These are phyloP conservation scores for Stephania cephalantha DNA, from an alignment of 164 flowering plant species.

Conservation along the genomic window DNA sequence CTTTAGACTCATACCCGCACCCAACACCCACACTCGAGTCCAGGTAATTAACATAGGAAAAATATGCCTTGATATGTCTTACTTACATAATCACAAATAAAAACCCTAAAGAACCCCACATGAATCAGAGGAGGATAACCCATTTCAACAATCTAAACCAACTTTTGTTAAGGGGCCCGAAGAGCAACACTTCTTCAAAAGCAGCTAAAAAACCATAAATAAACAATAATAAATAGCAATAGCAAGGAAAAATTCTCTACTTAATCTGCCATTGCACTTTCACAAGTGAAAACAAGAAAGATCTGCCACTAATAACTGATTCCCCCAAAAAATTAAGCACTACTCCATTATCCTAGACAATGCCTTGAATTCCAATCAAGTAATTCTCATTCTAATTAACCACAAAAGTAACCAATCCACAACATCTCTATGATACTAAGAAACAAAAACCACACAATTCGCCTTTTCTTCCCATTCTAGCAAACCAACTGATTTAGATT, in stretches of 20 bases:
- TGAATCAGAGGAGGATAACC: neutral
- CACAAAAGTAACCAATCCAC: neutral
- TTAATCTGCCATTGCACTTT: neutral
- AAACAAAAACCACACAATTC: neutral
- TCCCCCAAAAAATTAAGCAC: neutral
- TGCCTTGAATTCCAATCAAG: neutral
- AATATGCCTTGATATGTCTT: too few relatives aligned
- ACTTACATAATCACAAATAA: neutral
- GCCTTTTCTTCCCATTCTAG: neutral
- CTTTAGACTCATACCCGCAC: too few relatives aligned
- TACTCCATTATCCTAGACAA: neutral
- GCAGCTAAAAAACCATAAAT: neutral
- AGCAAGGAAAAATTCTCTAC: neutral
- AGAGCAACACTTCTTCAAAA: neutral
- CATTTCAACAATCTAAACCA: neutral
- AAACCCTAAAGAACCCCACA: neutral
- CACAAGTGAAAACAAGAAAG: neutral
- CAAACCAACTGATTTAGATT: neutral
- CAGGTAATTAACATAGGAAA: too few relatives aligned
- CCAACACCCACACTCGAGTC: too few relatives aligned
- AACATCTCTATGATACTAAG: neutral
- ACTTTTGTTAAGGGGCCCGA: neutral
- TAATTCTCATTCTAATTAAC: neutral
- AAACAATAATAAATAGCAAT: neutral
- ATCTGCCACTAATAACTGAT: neutral